Base-by-base conservation (phyloP, 352 stramenopile species). In the Phytopythium vexans region DNA sequence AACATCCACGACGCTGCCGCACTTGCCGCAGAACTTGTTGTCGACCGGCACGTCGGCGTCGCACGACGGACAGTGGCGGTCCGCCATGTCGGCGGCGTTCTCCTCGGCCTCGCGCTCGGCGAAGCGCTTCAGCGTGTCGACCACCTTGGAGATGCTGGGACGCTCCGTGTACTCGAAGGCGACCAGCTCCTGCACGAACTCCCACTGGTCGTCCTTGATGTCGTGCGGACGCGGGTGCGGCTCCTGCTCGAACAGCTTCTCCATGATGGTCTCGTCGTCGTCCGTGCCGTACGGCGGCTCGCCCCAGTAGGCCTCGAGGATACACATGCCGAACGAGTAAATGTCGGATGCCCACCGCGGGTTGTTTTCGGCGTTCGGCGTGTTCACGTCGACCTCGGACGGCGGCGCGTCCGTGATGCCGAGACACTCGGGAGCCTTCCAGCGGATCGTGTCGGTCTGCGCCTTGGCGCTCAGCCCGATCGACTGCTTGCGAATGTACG, bases 341-440 rank as follows among this genome's bases (percentile, higher is more conserved):
- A 82, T 46, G 16, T 82, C 71, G 0, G 68, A 76, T 5, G 60
- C 62, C 16, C 74, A 67, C 11, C 46, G 49, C 12, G 65, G 65
- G 41, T 69, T 69, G 40, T 51, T 34, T 14, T 9, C 3, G 32
- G 32, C 41, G 11, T 47, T 52, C 55, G 4, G n/a, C 38, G 0
- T 16, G 5, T 21, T n/a, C 4, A 12, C 36, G 36, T 12, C 8
- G 7, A 16, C 6, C 21, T 42, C 46, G 27, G 9, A 8, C 7
- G 16, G 8, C 3, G 35, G 11, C 6, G 3, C 11, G 31, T 50
- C 44, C 27, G 31, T 42, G 10, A 56, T 42, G 6, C 44, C 55
- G 33, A 82, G 50, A 36, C 71, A 81, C 47, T 81, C 71, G 1
- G 60, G 65, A 4, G 68, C 71, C 35, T 67, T 78, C 71, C 65